Base-by-base conservation (phyloP, 371 early-diverging fungal species). In the Mortierella sp. region DNA sequence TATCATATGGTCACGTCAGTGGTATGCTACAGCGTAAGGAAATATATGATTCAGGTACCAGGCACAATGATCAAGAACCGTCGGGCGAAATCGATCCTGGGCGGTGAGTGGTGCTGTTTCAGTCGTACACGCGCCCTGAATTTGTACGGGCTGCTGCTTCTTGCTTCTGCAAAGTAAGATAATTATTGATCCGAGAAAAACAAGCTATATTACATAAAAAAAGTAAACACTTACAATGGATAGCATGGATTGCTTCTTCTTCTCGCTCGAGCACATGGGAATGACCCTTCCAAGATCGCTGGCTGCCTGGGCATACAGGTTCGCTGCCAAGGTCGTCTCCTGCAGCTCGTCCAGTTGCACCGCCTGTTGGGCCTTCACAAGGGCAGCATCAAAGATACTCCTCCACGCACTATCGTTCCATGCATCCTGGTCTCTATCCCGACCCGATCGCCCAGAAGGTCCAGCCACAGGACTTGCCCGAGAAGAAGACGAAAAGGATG, bases 161-260 rank as follows among this genome's bases (percentile, higher is more conserved):
- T 26, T 57, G 26, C 58, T 34, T 31, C 34, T 19, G 63, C 19
- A n/a, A n/a, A 6, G 42, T 38, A 38, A 55, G 55, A 55, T 19
- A 19, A 14, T 31, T 26, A 57, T 57, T 63, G 38, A 63, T 63
- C 38, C 19, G 63, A 16, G 16, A 63, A 50, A 28, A 60, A 28
- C 24, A 50, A 55, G 68, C 14, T n/a, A 54, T 21, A 31, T 14
- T 19, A 16, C 11, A 60, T 16, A 34, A 50, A 14, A 31, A 38
- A 50, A 54, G 63, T 38, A 38, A 38, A 5, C 28, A 83, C 87
- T 79, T 87, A 87, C 87, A 45, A 87, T 87, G 13, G 87, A 83
- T 6, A 83, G 68, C 87, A 87, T 87, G 55, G 87, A 87, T 55
- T 87, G 87, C 73, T 87, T 80, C 79, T 87, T 87, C 81, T 82